Evolutionary conservation across 2,329 filamentous ascomycete species (phyloP), one percentile per base, ranked within the genome.

Genomic region (Colletotrichum sp.): DNA sequence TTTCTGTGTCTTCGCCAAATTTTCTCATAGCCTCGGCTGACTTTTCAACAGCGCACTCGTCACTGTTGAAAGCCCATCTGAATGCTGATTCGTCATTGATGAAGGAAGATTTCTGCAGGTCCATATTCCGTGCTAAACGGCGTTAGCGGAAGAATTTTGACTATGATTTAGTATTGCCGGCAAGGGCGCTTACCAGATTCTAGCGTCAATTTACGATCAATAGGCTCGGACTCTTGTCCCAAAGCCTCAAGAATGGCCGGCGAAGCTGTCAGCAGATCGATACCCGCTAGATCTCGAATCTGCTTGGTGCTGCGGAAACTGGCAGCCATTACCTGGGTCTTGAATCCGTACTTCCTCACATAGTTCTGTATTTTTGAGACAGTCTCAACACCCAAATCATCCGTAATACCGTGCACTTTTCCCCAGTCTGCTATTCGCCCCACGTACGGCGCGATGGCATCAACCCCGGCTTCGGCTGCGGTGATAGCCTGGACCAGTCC

Each of bases 51-150:
- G 92, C 93, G 93, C 95, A 95, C 80, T 92, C 90, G 81, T 95
- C 92, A 88, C 95, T 93, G 87, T 95, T 95, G 90, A 95, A 94
- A 83, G 93, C 91, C 88, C 94, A 95, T 83, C 94, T 92, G 93
- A 95, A 95, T 26, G 85, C 82, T 66, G 92, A 83, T 88, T 95
- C 93, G 84, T 94, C 87, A 81, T 93, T 88, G 84, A 95, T 88
- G 88, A 94, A 95, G 79, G 83, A 48, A 88, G 86, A 91, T 91
- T 91, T 93, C 94, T 86, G 91, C 87, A 21, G 43, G 43, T 21
- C 6, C 43, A 2, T n/a, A 21, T 21, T 2, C 10, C 18, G 43
- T 4, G 9, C 43, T 48, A 21, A 48, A 48, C 3, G 8, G 8
- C 28, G 28, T 30, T 9, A 48, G 43, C 43, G 10, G 18, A 21